Base-by-base conservation (phyloP, 2,329 filamentous ascomycete genomes). In the Cladosporium sp. region DNA sequence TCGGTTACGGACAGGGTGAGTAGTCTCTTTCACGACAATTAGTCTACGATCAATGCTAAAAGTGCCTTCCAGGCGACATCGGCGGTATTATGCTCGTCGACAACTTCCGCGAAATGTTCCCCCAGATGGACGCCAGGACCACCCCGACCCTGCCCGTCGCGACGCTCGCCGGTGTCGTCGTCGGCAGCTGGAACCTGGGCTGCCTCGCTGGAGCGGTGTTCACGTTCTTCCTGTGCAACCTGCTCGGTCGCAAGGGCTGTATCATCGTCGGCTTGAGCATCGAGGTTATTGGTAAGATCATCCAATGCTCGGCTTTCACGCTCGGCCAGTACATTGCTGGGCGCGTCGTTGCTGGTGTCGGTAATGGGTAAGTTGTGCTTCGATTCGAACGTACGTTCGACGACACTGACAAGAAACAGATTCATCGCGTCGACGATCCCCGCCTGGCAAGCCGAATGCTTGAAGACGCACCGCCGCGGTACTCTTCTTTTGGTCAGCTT, bases 1-100 rank as follows among this genome's bases (percentile, higher is more conserved):
- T 55, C 49, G 53, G 49, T 10, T 57, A 55, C n/a, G 50, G 53
- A 19, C 55, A 54, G 34, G 45, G 52, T 43, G 16, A 11, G 14
- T 14, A 13, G 22, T 9, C 10, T 28, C 22, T 7, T 7, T 67
- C 84, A 87, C 7, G 22, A 28, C 7, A 1, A 28, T 5, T 28
- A 7, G 7, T 28, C 22, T n/a, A 2, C 3, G 31, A 14, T 14
- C 34, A 41, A 41, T n/a, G 18, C 35, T 48, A 16, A 48, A 34
- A 9, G 4, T 31, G n/a, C 6, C 14, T 7, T 14, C 13, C 5
- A 69, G 72, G 64, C 45, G 63, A 67, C 33, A 60, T 68, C 28
- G 66, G 63, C 41, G 63, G 66, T 32, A 82, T 92, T 58, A 73
- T 92, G 53, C 88, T 85, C 3, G 77, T 91, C 62, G 70, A 77